Evolutionary conservation across 495 filamentous ascomycete species (phyloP), one percentile per base, ranked within the genome.

Genomic region (Platismatia glauca): DNA sequence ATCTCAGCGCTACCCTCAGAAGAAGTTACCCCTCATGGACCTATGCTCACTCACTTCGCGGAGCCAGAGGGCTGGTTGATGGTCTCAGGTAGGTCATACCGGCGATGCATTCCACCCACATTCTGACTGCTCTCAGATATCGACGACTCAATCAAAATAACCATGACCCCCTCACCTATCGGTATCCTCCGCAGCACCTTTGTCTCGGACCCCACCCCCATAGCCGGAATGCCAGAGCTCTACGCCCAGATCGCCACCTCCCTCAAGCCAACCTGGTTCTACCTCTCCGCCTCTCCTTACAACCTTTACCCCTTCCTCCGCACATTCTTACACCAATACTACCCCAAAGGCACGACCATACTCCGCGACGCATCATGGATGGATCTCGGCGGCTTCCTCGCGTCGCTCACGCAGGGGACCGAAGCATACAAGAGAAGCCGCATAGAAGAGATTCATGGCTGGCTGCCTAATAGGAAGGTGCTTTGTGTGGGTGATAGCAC

Each of bases 121-220:
- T 27, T 64, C 72, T 53, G 66, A 59, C 53, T 24, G 5, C 20
- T 46, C 43, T 37, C 55, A 84, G 93, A 97, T 69, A 86, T 97
- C 70, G 93, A 97, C 73, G 93, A 97, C 73, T 94, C 93, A 4
- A 95, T 97, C 78, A 97, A 97, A 75, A 78, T 90, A 58, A 95
- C 93, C 0, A 81, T 88, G 70, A 95, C 94, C 4, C 83, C 83
- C 46, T 84, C 88, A 53, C 82, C 88, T 2, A 81, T 87, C 52
- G 90, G 90, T 8, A 90, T 96, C 64, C 76, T 96, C 7, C 80
- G 82, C 39, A 87, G 87, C 15, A 97, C 92, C 4, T 96, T 97
- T 68, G 84, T 86, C 48, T 85, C 90, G 11, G 76, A 84, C 24
- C 86, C 90, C 0, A 74, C 81, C 56, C 84, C 90, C 4, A 84